Evolutionary conservation across 441 rosid genomes (phyloP).

Genomic region (Geranium incanum): DNA sequence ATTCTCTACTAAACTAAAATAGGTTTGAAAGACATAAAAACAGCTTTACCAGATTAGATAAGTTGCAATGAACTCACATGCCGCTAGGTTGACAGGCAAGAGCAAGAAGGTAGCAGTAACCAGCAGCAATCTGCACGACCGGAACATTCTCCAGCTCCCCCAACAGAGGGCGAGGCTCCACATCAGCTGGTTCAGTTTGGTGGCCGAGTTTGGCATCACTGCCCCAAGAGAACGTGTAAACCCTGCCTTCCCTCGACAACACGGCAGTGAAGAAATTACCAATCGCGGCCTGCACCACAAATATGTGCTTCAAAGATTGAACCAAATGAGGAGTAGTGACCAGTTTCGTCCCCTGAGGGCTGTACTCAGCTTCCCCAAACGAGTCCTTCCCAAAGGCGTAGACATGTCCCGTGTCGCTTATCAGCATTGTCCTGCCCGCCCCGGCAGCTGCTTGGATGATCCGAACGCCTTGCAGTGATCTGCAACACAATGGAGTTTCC

Average conservation of each 20-base stretch:
- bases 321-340: slow-evolving; percentile 65
- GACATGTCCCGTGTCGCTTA: slow-evolving; percentile 74
- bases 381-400: slow-evolving; percentile 80
- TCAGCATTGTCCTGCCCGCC: slow-evolving; percentile 91
- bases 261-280: slow-evolving; percentile 90
- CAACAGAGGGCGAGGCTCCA: slow-evolving; percentile 71
- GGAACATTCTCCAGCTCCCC: slow-evolving; percentile 86
- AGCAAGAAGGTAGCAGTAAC: slow-evolving; percentile 94
- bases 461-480: slow-evolving; percentile 89
- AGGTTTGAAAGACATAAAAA: no score
- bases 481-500: slow-evolving; percentile 53
- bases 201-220: slow-evolving; percentile 71
- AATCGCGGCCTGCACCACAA: slow-evolving; percentile 89
- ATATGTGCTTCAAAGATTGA: slow-evolving; percentile 64
- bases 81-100: slow-evolving; percentile 93
- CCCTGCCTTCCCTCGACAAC: slow-evolving; percentile 85
- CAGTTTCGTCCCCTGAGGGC: slow-evolving; percentile 42
- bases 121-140: slow-evolving; percentile 90
- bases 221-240: slow-evolving; percentile 95
- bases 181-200: slow-evolving; percentile 61
- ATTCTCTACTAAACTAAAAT: no score
- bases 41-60: not conserved
- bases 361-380: slow-evolving; percentile 67
- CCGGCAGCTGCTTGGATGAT: slow-evolving; percentile 95
- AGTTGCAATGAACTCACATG: slow-evolving; percentile 52